Evolutionary conservation across 2,329 filamentous ascomycete species (phyloP), one percentile per base, ranked within the genome.

Genomic region (Trichoderma citrinoviride): DNA sequence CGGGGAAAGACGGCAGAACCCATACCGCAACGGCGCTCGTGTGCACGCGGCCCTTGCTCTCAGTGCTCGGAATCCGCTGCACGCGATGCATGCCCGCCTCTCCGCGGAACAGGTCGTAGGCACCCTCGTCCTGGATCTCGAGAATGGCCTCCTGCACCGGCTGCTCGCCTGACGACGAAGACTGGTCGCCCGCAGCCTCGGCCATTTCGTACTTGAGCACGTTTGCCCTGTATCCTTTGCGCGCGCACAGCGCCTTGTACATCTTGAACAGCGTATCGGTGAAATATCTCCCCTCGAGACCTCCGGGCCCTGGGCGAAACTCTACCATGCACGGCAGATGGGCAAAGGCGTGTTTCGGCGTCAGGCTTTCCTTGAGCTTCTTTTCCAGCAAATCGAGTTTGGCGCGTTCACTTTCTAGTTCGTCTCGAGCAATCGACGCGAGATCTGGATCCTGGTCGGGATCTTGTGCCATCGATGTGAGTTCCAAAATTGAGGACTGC

Each of bases 21-120:
- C 97, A 90, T 0, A 99, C 91, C 6, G 91, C 92, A 3, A 93
- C 94, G 14, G 93, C 93, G 73, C 91, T 95, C 12, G 95, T 99
- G 77, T 99, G 95, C 17, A 92, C 95, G 29, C 95, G 88, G 2
- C 95, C 95, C 74, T 92, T 94, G 69, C 83, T 91, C 76, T 99
- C 95, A 0, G 95, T 99, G 12, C 89, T 89, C 1, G 95, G 95
- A 3, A 99, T 89, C 27, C 95, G 88, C 80, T 99, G 95, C 0
- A 99, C 95, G 29, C 95, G 87, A 76, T 99, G 95, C 69, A 99
- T 95, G 37, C 95, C 95, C 3, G 94, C 92, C 77, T 99, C 95
- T 71, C 89, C 89, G 67, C 94, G 86, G 71, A 99, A 86, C 1
- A 87, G 73, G 66, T 90, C 91, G 77, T 97, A 99, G 23, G 93